Evolutionary conservation across 2,329 filamentous ascomycete species (phyloP).

Genomic region (Amesomyces nigricolor): DNA sequence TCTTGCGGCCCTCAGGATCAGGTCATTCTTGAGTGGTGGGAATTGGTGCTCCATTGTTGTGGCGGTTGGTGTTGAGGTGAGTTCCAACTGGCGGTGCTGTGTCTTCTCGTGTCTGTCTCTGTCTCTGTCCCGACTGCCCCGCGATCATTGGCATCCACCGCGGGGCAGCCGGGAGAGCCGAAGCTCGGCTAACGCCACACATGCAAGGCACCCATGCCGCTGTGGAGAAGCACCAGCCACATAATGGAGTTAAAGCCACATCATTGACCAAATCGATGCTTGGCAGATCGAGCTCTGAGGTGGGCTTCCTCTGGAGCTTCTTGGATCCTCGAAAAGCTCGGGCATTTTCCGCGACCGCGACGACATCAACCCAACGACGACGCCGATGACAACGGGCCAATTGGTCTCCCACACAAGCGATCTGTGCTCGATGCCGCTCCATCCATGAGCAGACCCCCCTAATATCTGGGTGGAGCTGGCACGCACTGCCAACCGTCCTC

Average conservation of each 20-base stretch:
- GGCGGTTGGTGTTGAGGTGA: slow-evolving; percentile 9
- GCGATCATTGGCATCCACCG: slow-evolving; percentile 3
- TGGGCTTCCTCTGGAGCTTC: background rate
- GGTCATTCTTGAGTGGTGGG: slow-evolving; percentile 82
- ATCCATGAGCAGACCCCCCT: background rate
- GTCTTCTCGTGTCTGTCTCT: background rate
- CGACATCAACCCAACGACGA: slow-evolving; percentile 4
- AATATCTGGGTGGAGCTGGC: slow-evolving; percentile 16
- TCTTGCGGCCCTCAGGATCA: slow-evolving; percentile 83
- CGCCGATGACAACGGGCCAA: background rate
- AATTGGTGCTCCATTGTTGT: slow-evolving; percentile 63
- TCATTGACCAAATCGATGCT: no score
- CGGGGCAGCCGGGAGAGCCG: slow-evolving; percentile 10
- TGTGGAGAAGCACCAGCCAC: slow-evolving; percentile 12
- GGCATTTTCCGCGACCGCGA: background rate
- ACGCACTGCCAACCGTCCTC: slow-evolving; percentile 7
- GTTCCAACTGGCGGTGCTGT: slow-evolving; percentile 1
- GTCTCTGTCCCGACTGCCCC: background rate
- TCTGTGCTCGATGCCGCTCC: background rate
- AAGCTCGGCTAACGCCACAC: slow-evolving; percentile 3
- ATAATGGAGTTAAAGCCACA: background rate
- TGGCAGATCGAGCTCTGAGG: background rate
- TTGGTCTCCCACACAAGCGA: slow-evolving; percentile 3
- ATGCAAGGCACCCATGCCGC: slow-evolving; percentile 1
- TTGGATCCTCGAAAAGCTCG: background rate